Percentiles rank a stretch among this genome's conserved stretches.
These are phyloP conservation scores for Miscanthus lutarioriparius DNA, from an alignment of 176 grass and related monocot species.

Conservation along the genomic window DNA sequence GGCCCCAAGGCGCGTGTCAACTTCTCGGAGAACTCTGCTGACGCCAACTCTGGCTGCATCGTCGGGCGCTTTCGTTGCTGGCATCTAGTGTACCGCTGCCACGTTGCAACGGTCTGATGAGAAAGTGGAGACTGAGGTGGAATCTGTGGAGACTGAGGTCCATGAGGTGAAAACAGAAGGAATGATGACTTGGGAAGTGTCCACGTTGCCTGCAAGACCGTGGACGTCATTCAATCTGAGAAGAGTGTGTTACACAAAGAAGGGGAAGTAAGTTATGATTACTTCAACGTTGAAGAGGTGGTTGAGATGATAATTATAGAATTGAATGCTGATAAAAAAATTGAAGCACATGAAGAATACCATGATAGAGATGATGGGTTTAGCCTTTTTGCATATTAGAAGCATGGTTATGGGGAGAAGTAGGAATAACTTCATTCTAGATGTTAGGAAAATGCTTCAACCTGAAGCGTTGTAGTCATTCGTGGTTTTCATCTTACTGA, in stretches of 20 bases:
- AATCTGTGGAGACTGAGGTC: constrained; percentile 41
- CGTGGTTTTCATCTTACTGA: constrained; percentile 45
- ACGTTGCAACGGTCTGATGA: constrained; percentile 23
- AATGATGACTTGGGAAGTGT: constrained; percentile 26
- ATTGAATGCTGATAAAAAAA: constrained; percentile 54
- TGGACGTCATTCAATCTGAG: constrained; percentile 25
- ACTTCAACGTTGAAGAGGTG: constrained; percentile 51
- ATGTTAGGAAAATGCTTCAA: constrained; percentile 45
- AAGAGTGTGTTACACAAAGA: constrained; percentile 24
- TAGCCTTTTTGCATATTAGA: constrained; percentile 61
- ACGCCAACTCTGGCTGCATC: constrained; percentile 42
- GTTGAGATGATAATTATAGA: constrained; percentile 55
- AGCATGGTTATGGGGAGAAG: constrained; percentile 17
- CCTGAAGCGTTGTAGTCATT: constrained; percentile 43
- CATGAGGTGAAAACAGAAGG: constrained; percentile 46
- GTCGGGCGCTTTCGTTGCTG: constrained; percentile 29
- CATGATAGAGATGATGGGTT: constrained; percentile 54
- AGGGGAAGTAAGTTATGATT: constrained; percentile 39
- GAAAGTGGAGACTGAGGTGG: constrained; percentile 31
- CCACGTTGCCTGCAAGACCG: background rate
- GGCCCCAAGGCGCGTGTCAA: constrained; percentile 67
- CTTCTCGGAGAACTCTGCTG: constrained; percentile 37
- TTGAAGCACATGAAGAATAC: constrained; percentile 54
- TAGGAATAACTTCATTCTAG: constrained; percentile 52
- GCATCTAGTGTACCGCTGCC: constrained; percentile 4